A percentile compares a stretch with the other conserved stretches of the same genome.
phyloP scores from a whole-genome alignment of 768 basidiomycete species.

The Suillus spraguei region DNA sequence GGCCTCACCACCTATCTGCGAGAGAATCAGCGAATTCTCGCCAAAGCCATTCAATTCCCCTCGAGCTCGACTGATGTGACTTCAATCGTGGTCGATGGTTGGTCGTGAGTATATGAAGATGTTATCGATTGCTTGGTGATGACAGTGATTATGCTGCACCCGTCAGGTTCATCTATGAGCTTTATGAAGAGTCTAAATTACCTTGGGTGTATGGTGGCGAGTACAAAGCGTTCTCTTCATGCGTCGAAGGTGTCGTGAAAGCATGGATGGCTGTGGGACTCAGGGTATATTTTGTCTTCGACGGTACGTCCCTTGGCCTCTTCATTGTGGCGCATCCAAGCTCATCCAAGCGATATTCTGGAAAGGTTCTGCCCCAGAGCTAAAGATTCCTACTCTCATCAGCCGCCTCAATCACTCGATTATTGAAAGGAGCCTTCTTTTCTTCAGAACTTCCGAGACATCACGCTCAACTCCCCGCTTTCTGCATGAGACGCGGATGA shows the following conservation, averaged over 20 bases:
- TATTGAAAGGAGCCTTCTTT: conserved; percentile 66
- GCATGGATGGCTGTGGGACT: conserved; percentile 74
- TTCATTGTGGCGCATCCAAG: neutral
- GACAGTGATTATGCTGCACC: conserved; percentile 10
- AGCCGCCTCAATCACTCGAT: conserved; percentile 58
- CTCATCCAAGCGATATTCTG: conserved; percentile 19
- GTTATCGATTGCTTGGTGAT: conserved; percentile 15
- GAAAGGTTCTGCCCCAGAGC: conserved; percentile 66
- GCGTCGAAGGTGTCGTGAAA: conserved; percentile 52
- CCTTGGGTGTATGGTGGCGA: conserved; percentile 91
- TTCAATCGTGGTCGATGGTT: conserved; percentile 76
- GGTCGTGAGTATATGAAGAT: conserved; percentile 68
- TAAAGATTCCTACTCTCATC: conserved; percentile 72
- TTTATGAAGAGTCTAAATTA: conserved; percentile 59
- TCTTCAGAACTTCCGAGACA: conserved; percentile 75
- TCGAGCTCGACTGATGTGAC: conserved; percentile 24
- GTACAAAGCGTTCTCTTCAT: conserved; percentile 55
- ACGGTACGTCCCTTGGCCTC: conserved; percentile 52
- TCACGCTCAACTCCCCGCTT: conserved; percentile 70
- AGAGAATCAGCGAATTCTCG: conserved; percentile 44
- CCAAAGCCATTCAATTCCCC: conserved; percentile 38
- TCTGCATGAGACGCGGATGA: conserved; percentile 69
- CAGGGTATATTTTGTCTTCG: conserved; percentile 75
- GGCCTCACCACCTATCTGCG: conserved; percentile 55
- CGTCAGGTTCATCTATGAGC: conserved; percentile 72